Evolutionary conservation across 2,329 filamentous ascomycete species (phyloP).

Genomic region (Epichloe glyceriae): DNA sequence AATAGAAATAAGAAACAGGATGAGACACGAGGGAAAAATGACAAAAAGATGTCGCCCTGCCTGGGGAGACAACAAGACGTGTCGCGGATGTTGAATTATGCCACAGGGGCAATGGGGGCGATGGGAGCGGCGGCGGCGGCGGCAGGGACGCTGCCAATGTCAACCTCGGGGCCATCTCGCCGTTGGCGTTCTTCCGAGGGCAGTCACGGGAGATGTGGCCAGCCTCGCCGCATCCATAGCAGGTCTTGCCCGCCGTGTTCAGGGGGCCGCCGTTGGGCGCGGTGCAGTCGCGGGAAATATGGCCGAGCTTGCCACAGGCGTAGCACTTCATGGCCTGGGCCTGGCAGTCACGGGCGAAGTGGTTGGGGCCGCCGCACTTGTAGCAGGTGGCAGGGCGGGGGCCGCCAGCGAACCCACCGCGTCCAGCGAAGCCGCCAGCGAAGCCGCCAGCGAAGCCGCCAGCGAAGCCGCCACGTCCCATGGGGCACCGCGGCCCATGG

Average conservation of each 20-base stretch:
- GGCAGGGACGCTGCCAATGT: constrained; percentile 25
- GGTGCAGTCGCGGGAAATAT: constrained; percentile 90
- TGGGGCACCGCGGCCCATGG: constrained; percentile 52
- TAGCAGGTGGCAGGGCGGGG: constrained; percentile 59
- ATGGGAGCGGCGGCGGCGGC: constrained; percentile 28
- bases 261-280: constrained; percentile 91
- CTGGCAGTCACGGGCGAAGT: constrained; percentile 97
- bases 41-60: neutral
- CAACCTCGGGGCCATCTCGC: constrained; percentile 35
- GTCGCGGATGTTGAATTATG: constrained; percentile 14
- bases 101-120: constrained; percentile 30
- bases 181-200: constrained; percentile 53
- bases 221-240: constrained; percentile 92
- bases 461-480: constrained; percentile 43
- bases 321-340: constrained; percentile 98
- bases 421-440: constrained; percentile 44
- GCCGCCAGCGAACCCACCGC: constrained; percentile 62
- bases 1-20: constrained; percentile 11
- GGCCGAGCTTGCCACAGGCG: constrained; percentile 86
- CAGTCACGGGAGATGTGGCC: constrained; percentile 96
- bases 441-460: constrained; percentile 47
- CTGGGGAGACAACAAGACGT: constrained; percentile 7
- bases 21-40: neutral
- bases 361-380: constrained; percentile 79
- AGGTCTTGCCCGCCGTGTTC: constrained; percentile 94